These are phyloP conservation scores for Tuber melanosporum DNA, from an alignment of 495 filamentous ascomycete species.

Conservation along the genomic window DNA sequence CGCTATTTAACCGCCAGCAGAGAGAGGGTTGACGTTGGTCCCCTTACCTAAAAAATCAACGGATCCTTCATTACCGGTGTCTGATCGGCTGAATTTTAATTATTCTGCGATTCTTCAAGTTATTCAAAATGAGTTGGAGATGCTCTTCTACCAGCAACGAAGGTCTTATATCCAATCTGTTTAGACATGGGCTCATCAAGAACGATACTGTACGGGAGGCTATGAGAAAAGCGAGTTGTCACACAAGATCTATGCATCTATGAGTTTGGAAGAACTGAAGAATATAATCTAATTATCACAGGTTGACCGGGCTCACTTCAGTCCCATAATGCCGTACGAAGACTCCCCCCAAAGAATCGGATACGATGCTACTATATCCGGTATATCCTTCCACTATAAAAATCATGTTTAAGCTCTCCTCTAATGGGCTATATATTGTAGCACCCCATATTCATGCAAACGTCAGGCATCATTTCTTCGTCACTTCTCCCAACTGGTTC, in stretches of 20 bases:
- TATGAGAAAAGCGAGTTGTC: conserved; percentile 59
- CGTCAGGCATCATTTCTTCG: conserved; percentile 7
- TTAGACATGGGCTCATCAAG: conserved; percentile 62
- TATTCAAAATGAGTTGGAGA: conserved; percentile 75
- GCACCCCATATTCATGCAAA: conserved; percentile 96
- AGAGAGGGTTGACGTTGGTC: background rate
- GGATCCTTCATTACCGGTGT: background rate
- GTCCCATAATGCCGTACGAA: conserved; percentile 60
- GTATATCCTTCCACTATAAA: conserved; percentile 5
- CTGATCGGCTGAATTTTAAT: background rate
- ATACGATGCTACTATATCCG: conserved; percentile 75
- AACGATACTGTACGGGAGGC: conserved; percentile 64
- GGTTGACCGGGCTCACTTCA: conserved; percentile 88
- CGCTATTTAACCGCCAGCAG: background rate
- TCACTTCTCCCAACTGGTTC: background rate
- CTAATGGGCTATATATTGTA: background rate
- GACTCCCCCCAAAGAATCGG: conserved; percentile 91
- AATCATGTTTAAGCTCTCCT: background rate
- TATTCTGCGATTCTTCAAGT: background rate
- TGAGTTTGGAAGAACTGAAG: background rate
- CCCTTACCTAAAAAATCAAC: background rate
- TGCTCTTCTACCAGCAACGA: conserved; percentile 71
- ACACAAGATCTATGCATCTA: background rate
- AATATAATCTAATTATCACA: conserved; percentile 38
- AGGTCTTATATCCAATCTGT: conserved; percentile 74